Percentiles rank a stretch among this genome's conserved stretches.
These are phyloP conservation scores for Rhizopus sp. DNA, from an alignment of 371 early-diverging fungal genomes.

Conservation along the genomic window DNA sequence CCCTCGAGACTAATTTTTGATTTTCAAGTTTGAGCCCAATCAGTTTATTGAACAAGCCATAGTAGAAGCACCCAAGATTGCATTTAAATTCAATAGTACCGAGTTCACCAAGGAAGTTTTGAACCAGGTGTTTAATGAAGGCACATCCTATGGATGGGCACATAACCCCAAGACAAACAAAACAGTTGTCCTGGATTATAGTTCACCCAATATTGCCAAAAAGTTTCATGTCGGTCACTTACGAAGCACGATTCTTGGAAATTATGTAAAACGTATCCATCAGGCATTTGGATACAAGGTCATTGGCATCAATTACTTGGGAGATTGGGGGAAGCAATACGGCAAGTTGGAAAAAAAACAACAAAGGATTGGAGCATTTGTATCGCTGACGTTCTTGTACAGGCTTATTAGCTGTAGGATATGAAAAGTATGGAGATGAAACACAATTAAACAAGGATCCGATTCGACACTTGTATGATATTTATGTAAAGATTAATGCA, in stretches of 20 bases:
- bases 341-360: constrained; percentile 44
- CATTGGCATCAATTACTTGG: constrained; percentile 96
- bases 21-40: constrained; percentile 60
- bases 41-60: constrained; percentile 37
- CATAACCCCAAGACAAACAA: constrained; percentile 24
- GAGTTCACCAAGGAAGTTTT: constrained; percentile 46
- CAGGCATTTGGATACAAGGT: constrained; percentile 88
- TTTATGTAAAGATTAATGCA: constrained; percentile 93
- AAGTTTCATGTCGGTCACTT: constrained; percentile 99
- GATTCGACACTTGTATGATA: constrained; percentile 93
- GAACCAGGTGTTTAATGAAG: constrained; percentile 40
- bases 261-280: constrained; percentile 87
- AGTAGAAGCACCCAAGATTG: constrained; percentile 8
- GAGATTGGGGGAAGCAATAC: constrained; percentile 99
- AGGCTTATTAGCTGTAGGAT: constrained; percentile 95
- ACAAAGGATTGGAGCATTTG: too few relatives aligned
- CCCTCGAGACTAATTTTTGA: constrained; percentile 52
- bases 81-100: constrained; percentile 16
- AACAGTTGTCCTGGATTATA: constrained; percentile 91
- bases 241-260: constrained; percentile 98
- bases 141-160: constrained; percentile 34
- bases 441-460: constrained; percentile 83
- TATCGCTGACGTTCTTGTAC: background rate
- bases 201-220: constrained; percentile 99
- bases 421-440: constrained; percentile 82